These are phyloP conservation scores for Boletus pseudo-olivaceus DNA, from an alignment of 768 basidiomycete genomes.

Conservation along the genomic window DNA sequence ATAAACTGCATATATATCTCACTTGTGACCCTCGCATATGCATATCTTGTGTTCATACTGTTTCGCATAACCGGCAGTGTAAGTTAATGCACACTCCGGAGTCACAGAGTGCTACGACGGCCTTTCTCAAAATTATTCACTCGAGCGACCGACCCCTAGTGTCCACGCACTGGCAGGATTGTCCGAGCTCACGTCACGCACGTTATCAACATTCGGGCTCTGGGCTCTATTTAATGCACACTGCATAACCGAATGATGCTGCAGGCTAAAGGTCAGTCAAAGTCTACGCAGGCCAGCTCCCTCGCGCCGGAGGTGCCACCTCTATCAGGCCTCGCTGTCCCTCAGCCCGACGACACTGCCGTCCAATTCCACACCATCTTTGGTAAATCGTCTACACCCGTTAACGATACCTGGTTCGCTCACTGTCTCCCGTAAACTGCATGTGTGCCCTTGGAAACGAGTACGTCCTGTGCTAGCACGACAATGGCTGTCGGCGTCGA, in stretches of 20 bases:
- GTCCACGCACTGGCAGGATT: too few species aligned
- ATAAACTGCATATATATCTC: not conserved
- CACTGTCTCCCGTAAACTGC: conserved; percentile 13
- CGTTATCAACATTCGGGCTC: not conserved
- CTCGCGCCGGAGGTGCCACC: too few species aligned
- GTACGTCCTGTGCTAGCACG: conserved; percentile 10
- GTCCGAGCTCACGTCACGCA: too few species aligned
- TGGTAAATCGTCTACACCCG: conserved; percentile 16
- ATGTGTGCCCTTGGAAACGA: conserved; percentile 5
- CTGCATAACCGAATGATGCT: not conserved
- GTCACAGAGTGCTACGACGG: not conserved
- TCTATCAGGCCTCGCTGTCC: not conserved
- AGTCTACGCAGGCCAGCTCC: not conserved
- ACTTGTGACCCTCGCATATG: not conserved
- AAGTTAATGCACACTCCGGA: not conserved
- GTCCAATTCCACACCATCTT: conserved; percentile 23
- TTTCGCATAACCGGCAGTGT: not conserved
- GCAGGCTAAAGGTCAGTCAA: not conserved
- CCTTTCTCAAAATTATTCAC: not conserved
- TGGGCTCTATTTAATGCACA: not conserved
- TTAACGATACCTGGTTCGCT: conserved; percentile 3
- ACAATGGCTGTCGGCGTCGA: conserved; percentile 24
- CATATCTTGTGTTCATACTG: not conserved
- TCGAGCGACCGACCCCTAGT: too few species aligned
- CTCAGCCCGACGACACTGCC: conserved; percentile 1